Evolutionary conservation across 1,284 basidiomycete species (phyloP).

Genomic region (Papiliotrema fonsecae): DNA sequence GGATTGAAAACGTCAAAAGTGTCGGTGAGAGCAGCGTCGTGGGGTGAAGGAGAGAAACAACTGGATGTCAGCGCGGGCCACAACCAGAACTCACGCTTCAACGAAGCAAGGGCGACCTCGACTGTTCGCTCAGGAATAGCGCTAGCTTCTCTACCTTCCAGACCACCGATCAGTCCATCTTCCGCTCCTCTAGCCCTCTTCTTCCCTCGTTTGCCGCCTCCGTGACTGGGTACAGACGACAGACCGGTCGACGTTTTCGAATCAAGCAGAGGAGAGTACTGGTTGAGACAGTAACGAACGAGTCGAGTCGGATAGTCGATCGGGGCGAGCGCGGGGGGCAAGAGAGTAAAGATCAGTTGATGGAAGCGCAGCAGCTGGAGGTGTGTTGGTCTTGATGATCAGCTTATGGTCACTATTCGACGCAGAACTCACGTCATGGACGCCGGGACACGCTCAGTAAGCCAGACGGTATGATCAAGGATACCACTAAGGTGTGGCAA

Average conservation of each 20-base stretch:
- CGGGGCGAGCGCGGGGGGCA: constrained; percentile 29
- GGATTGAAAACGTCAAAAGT: constrained; percentile 52
- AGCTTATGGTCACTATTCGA: constrained; percentile 1
- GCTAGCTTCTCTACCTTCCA: constrained; percentile 52
- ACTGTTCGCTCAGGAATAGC: constrained; percentile 55
- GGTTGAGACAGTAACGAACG: constrained; percentile 28
- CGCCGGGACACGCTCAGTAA: constrained; percentile 30
- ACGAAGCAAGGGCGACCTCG: constrained; percentile 55
- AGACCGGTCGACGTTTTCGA: constrained; percentile 7
- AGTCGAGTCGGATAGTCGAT: constrained; percentile 38
- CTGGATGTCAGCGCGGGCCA: constrained; percentile 12
- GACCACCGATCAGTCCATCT: constrained; percentile 65
- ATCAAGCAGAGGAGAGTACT: constrained; percentile 28
- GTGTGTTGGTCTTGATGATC: constrained; percentile 9
- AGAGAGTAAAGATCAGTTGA: constrained; percentile 26
- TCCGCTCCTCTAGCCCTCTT: constrained; percentile 70
- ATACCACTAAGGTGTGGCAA: constrained; percentile 38
- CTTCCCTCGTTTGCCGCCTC: constrained; percentile 60
- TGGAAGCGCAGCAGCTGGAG: constrained; percentile 39
- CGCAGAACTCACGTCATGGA: constrained; percentile 20
- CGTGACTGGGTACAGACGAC: not conserved
- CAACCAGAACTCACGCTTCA: constrained; percentile 56
- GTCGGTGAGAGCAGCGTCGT: constrained; percentile 70
- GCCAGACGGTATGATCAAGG: constrained; percentile 41
- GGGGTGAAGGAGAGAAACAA: constrained; percentile 48